A percentile compares a stretch with the other conserved stretches of the same genome.
These are phyloP conservation scores for Lasiodiplodia citricola DNA, from an alignment of 2,329 filamentous ascomycete genomes.

Conservation along the genomic window DNA sequence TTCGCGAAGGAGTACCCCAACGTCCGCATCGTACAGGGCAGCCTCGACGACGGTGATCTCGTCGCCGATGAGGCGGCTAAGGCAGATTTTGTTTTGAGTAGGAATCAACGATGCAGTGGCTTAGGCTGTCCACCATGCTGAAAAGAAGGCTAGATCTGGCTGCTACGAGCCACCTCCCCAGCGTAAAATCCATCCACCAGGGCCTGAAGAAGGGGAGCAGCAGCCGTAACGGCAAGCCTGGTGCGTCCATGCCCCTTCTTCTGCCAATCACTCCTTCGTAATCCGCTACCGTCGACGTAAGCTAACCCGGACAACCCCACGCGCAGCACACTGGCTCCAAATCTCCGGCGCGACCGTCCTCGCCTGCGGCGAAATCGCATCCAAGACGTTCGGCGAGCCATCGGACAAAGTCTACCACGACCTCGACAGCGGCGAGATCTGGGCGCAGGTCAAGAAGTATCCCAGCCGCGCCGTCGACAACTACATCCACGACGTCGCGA, in stretches of 20 bases:
- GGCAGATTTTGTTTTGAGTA: neutral
- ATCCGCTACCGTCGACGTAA: too few relatives aligned
- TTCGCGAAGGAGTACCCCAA: neutral
- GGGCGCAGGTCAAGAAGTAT: neutral
- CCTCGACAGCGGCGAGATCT: neutral
- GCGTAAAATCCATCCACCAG: neutral
- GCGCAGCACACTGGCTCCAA: neutral
- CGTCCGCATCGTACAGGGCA: neutral
- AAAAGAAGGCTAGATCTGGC: neutral
- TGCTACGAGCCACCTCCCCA: neutral
- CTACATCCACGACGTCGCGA: neutral
- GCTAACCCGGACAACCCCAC: too few relatives aligned
- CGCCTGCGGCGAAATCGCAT: neutral
- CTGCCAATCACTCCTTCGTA: neutral
- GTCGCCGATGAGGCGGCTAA: neutral
- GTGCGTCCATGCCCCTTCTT: neutral
- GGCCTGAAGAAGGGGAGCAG: neutral
- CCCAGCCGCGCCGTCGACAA: neutral
- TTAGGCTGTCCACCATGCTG: too few relatives aligned
- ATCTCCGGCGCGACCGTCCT: neutral
- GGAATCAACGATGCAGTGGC: neutral
- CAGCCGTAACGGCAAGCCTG: neutral
- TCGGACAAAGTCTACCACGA: neutral
- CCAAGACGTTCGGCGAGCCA: neutral
- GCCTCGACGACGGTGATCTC: neutral